phyloP scores from a whole-genome alignment of 331 rosid species.

The Ulmus americana region DNA sequence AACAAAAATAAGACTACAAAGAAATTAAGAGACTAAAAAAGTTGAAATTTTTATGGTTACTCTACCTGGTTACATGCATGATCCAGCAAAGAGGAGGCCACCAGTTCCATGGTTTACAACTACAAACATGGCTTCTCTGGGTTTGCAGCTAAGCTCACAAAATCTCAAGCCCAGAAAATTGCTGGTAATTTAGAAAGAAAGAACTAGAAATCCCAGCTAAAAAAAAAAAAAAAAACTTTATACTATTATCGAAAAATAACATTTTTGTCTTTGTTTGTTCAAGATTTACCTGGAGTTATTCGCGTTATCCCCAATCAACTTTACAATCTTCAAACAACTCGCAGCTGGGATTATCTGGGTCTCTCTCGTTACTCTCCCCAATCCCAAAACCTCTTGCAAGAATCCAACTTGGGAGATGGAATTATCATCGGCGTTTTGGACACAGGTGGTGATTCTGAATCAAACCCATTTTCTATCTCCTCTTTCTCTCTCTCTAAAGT shows the following conservation, averaged over 20 bases:
- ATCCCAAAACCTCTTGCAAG: background rate
- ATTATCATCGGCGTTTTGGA: constrained; percentile 22
- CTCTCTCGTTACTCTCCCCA: constrained; percentile 7
- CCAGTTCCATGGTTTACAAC: constrained; percentile 19
- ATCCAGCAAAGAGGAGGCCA: constrained; percentile 21
- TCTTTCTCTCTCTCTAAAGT: background rate
- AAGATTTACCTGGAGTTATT: constrained; percentile 13
- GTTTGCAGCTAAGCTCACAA: constrained; percentile 27
- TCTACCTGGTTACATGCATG: background rate
- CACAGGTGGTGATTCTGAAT: constrained; percentile 5
- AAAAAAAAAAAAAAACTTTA: too few species aligned
- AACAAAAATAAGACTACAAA: too few species aligned
- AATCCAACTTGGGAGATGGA: constrained; percentile 18
- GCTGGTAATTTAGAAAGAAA: background rate
- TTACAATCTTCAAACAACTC: constrained; percentile 12
- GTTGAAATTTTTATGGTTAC: too few species aligned
- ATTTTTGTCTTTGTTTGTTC: background rate
- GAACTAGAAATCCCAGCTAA: too few species aligned
- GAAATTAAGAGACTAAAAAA: too few species aligned
- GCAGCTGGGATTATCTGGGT: constrained; percentile 29
- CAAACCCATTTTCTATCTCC: too few species aligned
- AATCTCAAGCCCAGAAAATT: constrained; percentile 18
- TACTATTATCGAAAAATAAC: too few species aligned
- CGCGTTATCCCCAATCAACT: constrained; percentile 9
- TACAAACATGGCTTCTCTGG: constrained; percentile 29